Evolutionary conservation across 108 stramenopile genomes (phyloP), one percentile per base, ranked within the genome.

Genomic region (Seminavis robusta): DNA sequence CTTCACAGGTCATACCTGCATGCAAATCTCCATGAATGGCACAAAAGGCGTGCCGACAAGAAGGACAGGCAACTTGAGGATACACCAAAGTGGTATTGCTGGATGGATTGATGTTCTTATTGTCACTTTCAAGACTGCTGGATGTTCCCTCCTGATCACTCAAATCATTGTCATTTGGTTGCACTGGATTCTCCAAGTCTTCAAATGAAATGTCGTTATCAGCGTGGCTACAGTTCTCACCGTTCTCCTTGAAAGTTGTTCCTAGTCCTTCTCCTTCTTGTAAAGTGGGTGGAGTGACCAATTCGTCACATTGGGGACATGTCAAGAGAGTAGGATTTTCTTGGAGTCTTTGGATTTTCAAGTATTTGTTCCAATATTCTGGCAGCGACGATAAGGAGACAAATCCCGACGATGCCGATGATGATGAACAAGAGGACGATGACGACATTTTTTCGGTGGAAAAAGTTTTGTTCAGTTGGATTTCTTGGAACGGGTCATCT

Each of bases 21-120:
- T 69, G 67, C 4, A 45, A 59, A 69, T 69, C 67, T 21, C 67
- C 67, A 26, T 73, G 71, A 9, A 60, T 20, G 3, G 37, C 24
- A 48, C 63, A 64, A 33, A 73, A 65, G 0, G 7, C 2, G 37
- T 73, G 71, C 3, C 53, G 29, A 44, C 71, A 73, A 1, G 40
- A 21, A 5, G 50, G 49, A 21, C 66, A 67, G 9, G 38, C 4
- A 4, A 52, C 7, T 16, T 54, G 47, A 33, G n/a, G n/a, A n/a
- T n/a, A n/a, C n/a, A n/a, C n/a, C n/a, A n/a, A n/a, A n/a, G n/a
- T n/a, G n/a, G n/a, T n/a, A n/a, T n/a, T n/a, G n/a, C n/a, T n/a
- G n/a, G n/a, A n/a, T n/a, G n/a, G n/a, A n/a, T n/a, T n/a, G n/a
- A n/a, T n/a, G n/a, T n/a, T n/a, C n/a, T n/a, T n/a, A n/a, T n/a